Base-by-base conservation (phyloP, 495 filamentous ascomycete species). In the Schizothecium vesticola region DNA sequence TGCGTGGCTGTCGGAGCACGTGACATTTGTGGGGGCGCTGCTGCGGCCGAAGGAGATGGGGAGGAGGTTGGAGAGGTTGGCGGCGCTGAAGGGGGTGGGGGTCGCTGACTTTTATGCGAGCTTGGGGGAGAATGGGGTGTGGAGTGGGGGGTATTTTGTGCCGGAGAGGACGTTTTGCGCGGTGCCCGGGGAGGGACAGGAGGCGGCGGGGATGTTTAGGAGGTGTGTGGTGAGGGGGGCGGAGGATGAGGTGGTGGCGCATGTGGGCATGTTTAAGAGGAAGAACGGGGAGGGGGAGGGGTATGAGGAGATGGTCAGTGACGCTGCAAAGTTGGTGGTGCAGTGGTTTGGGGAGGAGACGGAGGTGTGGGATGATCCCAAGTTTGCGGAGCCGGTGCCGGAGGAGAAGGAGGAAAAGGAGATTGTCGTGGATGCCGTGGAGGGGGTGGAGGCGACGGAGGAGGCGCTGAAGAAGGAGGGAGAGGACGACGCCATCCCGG, bases 191-290 rank as follows among this genome's bases (percentile, higher is more conserved):
- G 75, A 75, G 63, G 80, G 78, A 7, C 76, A 81, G 63, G 70
- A 69, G 5, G 70, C 23, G 1, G 73, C 67, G 58, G 60, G 78
- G 72, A 71, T 93, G 82, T 83, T 82, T 80, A 77, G 79, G 28
- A 83, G 86, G 56, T 85, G 85, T 12, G 85, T 91, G 33, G 94
- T 97, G 72, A 85, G 90, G 69, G 86, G 84, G 64, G 91, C 87
- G 1, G 76, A 74, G n/a, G 92, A 96, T 67, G 95, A 99, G 79
- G 86, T 91, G 19, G 82, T 83, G 66, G 94, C 94, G 8, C 95
- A 98, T 77, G 85, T 90, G 78, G 88, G 82, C 65, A 92, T 98
- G 88, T 98, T 98, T 73, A 79, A 84, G 65, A 87, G 87, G 25
- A 88, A 87, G 70, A 87, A 89, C 65, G 97, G 97, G 73, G 85